Conservation (phyloP, 2,329 filamentous ascomycete species). For the Cladosporium sphaerospermum region DNA sequence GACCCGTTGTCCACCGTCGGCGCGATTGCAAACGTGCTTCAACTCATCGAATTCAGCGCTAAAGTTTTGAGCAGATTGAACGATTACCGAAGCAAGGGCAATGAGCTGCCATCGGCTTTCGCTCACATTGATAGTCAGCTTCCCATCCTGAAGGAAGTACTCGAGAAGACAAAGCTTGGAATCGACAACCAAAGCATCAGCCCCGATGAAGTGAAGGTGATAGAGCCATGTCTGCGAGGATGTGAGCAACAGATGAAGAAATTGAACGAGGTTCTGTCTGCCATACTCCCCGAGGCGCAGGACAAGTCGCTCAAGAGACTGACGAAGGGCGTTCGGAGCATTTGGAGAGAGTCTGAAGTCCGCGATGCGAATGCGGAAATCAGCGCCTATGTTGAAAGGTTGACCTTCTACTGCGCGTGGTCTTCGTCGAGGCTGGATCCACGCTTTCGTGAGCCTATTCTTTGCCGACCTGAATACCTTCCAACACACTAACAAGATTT, state of each 20-base stretch:
- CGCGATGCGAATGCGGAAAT: not conserved
- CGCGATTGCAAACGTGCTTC: not conserved
- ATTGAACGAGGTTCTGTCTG: not conserved
- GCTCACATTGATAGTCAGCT: slow-evolving; percentile 1
- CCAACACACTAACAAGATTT: not conserved
- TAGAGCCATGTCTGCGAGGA: not conserved
- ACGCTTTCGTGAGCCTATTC: not conserved
- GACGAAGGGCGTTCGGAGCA: not conserved
- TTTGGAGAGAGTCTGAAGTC: not conserved
- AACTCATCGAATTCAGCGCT: slow-evolving; percentile 9
- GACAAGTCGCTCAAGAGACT: not conserved
- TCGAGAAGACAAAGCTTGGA: not conserved
- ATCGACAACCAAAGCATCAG: not conserved
- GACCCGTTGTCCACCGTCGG: not conserved
- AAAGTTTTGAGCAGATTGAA: not conserved
- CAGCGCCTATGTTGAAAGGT: not conserved
- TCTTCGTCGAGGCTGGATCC: slow-evolving; percentile 1
- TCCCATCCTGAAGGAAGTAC: not conserved
- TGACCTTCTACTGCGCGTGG: slow-evolving; percentile 9
- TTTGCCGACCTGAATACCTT: not conserved
- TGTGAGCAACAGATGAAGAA: slow-evolving; percentile 1
- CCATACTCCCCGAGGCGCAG: not conserved
- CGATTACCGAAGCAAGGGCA: slow-evolving; percentile 4
- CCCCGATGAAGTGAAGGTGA: not conserved
- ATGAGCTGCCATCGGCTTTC: slow-evolving; percentile 1